A percentile compares a stretch with the other conserved stretches of the same genome.
These are phyloP conservation scores for Cairneyella variabilis DNA, from an alignment of 495 filamentous ascomycete species.

Conservation along the genomic window DNA sequence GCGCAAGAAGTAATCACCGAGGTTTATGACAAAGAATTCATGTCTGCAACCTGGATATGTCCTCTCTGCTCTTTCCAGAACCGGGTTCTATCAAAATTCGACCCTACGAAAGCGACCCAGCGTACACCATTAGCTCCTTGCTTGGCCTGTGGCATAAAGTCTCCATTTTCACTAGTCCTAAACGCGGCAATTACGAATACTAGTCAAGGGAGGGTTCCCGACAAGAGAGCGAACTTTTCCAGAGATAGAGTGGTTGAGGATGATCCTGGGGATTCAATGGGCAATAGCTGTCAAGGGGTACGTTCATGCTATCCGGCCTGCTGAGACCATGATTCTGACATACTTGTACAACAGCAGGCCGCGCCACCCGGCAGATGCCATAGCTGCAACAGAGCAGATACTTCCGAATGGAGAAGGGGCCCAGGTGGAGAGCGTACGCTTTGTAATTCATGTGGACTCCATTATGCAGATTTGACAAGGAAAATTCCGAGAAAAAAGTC, in stretches of 20 bases:
- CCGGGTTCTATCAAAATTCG: slow-evolving; percentile 90
- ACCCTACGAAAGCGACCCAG: slow-evolving; percentile 68
- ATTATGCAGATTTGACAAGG: slow-evolving; percentile 94
- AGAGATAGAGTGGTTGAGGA: too few species aligned
- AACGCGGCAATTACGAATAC: slow-evolving; percentile 78
- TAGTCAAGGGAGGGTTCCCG: too few species aligned
- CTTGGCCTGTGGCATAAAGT: slow-evolving; percentile 90
- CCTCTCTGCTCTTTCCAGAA: slow-evolving; percentile 98
- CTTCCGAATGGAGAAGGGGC: slow-evolving; percentile 94
- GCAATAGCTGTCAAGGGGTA: too few species aligned
- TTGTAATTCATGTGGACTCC: slow-evolving; percentile 95
- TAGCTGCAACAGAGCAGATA: slow-evolving; percentile 97
- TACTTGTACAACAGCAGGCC: slow-evolving; percentile 70
- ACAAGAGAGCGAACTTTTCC: too few species aligned
- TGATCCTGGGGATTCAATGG: too few species aligned
- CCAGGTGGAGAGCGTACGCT: slow-evolving; percentile 94
- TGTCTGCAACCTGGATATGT: slow-evolving; percentile 93
- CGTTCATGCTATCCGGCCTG: too few species aligned
- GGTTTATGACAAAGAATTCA: too few species aligned
- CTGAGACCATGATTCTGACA: too few species aligned
- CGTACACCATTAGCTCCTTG: slow-evolving; percentile 81
- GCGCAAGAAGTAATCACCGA: too few species aligned
- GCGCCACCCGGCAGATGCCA: slow-evolving; percentile 96
- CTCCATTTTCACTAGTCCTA: slow-evolving; percentile 71
- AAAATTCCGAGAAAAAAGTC: slow-evolving; percentile 66